These are phyloP conservation scores for Quercus bicolor DNA, from an alignment of 306 rosid genomes.

Conservation along the genomic window DNA sequence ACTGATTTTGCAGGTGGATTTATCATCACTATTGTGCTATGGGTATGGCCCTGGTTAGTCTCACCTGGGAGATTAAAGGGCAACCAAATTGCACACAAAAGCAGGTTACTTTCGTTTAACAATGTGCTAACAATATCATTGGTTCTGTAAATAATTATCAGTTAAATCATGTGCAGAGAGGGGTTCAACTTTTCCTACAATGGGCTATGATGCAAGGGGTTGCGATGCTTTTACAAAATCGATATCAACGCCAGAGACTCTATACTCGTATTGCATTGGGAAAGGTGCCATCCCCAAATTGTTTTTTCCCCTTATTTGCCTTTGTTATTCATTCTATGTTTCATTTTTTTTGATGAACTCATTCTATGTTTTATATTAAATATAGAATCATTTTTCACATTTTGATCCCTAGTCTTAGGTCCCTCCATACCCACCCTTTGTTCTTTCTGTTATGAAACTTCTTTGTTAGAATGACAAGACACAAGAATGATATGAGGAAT, in stretches of 20 bases:
- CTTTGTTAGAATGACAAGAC: no score
- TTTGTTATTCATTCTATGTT: background rate
- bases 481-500: no score
- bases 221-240: constrained; percentile 95
- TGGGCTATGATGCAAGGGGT: constrained; percentile 99
- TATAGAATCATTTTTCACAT: background rate
- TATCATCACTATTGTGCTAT: constrained; percentile 97
- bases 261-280: constrained; percentile 98
- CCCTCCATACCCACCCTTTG: no score
- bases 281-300: constrained; percentile 57
- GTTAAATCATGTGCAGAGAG: constrained; percentile 60
- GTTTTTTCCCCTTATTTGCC: background rate
- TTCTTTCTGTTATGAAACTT: no score
- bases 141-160: background rate
- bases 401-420: background rate
- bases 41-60: constrained; percentile 96
- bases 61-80: constrained; percentile 98
- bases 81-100: constrained; percentile 84
- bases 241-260: constrained; percentile 98
- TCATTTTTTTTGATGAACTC: no score
- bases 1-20: constrained; percentile 78
- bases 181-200: constrained; percentile 90
- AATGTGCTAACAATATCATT: background rate
- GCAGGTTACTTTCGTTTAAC: constrained; percentile 52
- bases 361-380: constrained; percentile 1